These are phyloP conservation scores for Phytopythium montanum DNA, from an alignment of 352 stramenopile species.

Conservation along the genomic window DNA sequence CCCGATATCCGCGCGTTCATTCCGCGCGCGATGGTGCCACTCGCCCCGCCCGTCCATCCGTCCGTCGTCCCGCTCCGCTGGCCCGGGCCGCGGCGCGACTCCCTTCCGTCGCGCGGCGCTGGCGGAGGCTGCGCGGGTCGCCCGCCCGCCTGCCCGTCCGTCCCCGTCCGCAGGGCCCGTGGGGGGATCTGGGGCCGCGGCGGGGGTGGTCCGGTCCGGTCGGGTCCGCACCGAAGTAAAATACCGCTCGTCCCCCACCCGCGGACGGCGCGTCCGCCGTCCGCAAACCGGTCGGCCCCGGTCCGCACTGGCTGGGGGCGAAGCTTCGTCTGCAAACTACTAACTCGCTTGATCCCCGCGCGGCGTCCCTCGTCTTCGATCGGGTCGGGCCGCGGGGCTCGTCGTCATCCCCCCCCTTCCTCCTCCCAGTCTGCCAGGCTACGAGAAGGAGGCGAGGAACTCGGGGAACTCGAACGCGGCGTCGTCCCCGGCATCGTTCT, in stretches of 20 bases:
- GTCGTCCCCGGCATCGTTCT: constrained; percentile 43
- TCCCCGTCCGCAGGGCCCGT: neutral
- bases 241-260: constrained; percentile 26
- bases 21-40: constrained; percentile 1
- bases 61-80: constrained; percentile 31
- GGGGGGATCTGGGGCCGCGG: neutral
- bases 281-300: constrained; percentile 7
- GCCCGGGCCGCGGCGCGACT: constrained; percentile 21
- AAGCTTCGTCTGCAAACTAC: constrained; percentile 29
- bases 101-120: constrained; percentile 16
- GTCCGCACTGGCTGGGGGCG: constrained; percentile 22
- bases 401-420: too few relatives aligned
- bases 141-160: constrained; percentile 10
- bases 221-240: constrained; percentile 31
- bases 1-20: constrained; percentile 2
- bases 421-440: neutral
- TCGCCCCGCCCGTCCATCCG: neutral
- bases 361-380: constrained; percentile 13
- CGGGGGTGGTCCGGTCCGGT: neutral
- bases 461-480: constrained; percentile 44
- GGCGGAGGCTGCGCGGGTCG: constrained; percentile 11
- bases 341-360: constrained; percentile 21
- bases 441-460: constrained; percentile 35
- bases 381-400: neutral
- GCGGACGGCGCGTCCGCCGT: too few relatives aligned